A percentile compares a stretch with the other conserved stretches of the same genome.
Evolutionary conservation across 257 asterid genomes (phyloP).

Genomic region (Cruciata laevipes): DNA sequence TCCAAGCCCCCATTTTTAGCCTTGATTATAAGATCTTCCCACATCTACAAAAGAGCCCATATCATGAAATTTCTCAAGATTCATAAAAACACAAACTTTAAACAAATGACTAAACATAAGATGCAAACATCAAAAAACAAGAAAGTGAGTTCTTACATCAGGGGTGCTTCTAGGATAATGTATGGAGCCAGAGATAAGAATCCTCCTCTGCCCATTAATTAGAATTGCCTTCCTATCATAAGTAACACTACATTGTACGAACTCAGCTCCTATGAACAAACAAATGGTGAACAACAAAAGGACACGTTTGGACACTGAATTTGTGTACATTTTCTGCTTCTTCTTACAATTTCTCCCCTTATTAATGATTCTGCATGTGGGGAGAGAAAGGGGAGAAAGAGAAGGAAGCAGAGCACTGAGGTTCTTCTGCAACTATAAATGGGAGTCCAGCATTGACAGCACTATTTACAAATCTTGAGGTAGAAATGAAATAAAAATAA

Average conservation of each 20-base stretch:
- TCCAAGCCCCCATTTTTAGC: constrained; percentile 64
- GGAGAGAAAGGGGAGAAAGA: constrained; percentile 19
- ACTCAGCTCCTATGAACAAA: constrained; percentile 29
- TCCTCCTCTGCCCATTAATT: constrained; percentile 55
- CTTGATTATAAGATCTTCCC: constrained; percentile 59
- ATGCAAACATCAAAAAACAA: constrained; percentile 4
- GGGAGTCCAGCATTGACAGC: constrained; percentile 24
- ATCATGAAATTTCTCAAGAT: not conserved
- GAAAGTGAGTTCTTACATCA: constrained; percentile 32
- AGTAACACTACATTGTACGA: constrained; percentile 32
- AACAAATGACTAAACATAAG: not conserved
- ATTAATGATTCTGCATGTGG: constrained; percentile 20
- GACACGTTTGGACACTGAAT: constrained; percentile 33
- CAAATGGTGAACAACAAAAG: constrained; percentile 25
- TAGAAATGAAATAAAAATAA: no score
- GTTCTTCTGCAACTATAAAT: constrained; percentile 18
- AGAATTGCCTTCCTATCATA: constrained; percentile 49
- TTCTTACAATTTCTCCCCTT: not conserved
- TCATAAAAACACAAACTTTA: not conserved
- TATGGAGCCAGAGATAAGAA: constrained; percentile 65
- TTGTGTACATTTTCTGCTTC: constrained; percentile 33
- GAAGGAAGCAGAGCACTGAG: constrained; percentile 15
- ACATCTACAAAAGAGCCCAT: constrained; percentile 43
- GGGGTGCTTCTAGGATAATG: constrained; percentile 79
- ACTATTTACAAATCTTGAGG: constrained; percentile 1